Percentiles rank a stretch among this genome's conserved stretches.
Evolutionary conservation across 179 eudicot genomes (phyloP).

Genomic region (Camellia oleifera): DNA sequence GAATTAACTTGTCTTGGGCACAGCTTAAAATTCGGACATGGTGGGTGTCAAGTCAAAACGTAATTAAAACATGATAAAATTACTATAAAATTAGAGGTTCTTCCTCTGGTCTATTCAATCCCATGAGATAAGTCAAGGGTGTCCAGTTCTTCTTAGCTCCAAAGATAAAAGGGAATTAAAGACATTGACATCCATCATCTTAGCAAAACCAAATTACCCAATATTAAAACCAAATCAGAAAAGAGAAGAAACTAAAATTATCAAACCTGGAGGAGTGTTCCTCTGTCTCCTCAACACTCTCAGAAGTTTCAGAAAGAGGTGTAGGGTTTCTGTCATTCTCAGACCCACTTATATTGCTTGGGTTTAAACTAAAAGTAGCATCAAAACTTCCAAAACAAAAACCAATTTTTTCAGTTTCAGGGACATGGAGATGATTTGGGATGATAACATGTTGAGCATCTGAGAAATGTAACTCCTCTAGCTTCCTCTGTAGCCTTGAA

Average conservation of each 20-base stretch:
- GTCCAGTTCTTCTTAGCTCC: background rate
- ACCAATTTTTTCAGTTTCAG: constrained; percentile 70
- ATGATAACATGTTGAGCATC: constrained; percentile 72
- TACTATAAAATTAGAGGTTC: background rate
- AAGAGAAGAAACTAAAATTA: background rate
- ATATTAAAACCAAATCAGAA: background rate
- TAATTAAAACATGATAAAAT: background rate
- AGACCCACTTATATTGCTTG: constrained; percentile 26
- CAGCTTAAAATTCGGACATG: background rate
- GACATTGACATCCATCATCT: background rate
- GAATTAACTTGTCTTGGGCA: background rate
- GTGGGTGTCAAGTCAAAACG: background rate
- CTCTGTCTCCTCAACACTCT: constrained; percentile 40
- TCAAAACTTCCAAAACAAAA: constrained; percentile 89
- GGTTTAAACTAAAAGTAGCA: constrained; percentile 40
- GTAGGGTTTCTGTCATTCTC: constrained; percentile 36
- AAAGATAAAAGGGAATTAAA: background rate
- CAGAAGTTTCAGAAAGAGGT: constrained; percentile 45
- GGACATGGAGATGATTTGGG: constrained; percentile 85
- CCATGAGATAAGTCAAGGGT: background rate
- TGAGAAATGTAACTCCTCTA: constrained; percentile 51
- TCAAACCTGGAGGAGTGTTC: constrained; percentile 60
- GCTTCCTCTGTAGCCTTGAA: constrained; percentile 44
- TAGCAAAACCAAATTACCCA: background rate
- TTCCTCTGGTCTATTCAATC: background rate